Evolutionary conservation across 1,284 basidiomycete genomes (phyloP), one percentile per base, ranked within the genome.

Genomic region (Ceratobasidium sp.): DNA sequence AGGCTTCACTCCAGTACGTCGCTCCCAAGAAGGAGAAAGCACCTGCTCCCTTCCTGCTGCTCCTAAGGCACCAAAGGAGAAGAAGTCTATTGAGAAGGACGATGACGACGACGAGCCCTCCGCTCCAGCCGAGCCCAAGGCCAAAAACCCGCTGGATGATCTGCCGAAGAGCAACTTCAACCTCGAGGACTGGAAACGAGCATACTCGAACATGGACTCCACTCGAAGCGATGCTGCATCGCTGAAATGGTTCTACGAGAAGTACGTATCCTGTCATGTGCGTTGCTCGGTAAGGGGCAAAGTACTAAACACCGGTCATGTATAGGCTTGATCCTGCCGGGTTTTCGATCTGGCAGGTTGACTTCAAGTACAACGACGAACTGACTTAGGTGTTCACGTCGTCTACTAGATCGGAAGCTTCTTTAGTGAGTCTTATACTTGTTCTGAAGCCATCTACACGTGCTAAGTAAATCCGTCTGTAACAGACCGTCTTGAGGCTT

Each of bases 351-450:
- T 97, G 94, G 94, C 90, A 92, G 80, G 91, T 96, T 78, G 94
- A 96, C 89, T 99, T 96, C 93, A 96, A 98, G 89, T 99, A 98
- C 92, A 95, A 95, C 87, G 89, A 93, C 38, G 97, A 99, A 87
- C 92, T 99, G 81, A 97, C 96, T 56, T 91, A 92, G 85, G 90
- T 90, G 77, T 98, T 96, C 90, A 98, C 96, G 96, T 96, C 94
- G 77, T 91, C 92, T 82, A 94, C 87, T 93, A 93, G 86, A 93
- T 98, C 83, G 91, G 91, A 79, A 97, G 97, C 40, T 96, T 98
- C 92, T 98, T 97, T 91, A 87, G 82, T 82, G 61, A 59, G 82
- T 81, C 10, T 23, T 3, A 12, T 44, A 33, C 20, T 26, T 20
- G 26, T 28, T 48, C 7, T 65, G 13, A 10, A 59, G 13, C 15